A percentile compares a stretch with the other conserved stretches of the same genome.
Evolutionary conservation across 176 grass and related monocot species (phyloP).

Genomic region (Musa beccarii): DNA sequence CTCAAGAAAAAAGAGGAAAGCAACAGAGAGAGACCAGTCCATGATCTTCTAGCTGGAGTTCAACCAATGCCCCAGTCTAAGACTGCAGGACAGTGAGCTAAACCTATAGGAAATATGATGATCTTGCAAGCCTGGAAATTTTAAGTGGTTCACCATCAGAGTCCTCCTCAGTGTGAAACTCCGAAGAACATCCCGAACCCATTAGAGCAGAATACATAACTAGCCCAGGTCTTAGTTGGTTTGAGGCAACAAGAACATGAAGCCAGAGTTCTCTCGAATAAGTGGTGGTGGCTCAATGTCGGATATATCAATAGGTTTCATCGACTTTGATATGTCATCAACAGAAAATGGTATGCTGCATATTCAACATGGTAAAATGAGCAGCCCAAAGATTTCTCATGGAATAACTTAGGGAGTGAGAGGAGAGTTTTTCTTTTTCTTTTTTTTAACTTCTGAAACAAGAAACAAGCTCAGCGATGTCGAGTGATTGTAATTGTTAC

Average conservation of each 20-base stretch:
- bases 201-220: background rate
- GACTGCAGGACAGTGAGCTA: too few species aligned
- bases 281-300: constrained; percentile 82
- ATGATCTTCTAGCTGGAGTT: too few species aligned
- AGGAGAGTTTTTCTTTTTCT: background rate
- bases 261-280: constrained; percentile 81
- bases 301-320: constrained; percentile 82
- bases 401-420: background rate
- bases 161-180: background rate
- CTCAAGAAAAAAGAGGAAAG: too few species aligned
- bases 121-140: too few species aligned
- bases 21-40: too few species aligned
- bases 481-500: background rate
- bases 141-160: too few species aligned
- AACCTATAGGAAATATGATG: too few species aligned
- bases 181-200: background rate
- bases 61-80: too few species aligned
- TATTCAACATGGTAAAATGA: background rate
- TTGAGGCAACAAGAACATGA: constrained; percentile 71
- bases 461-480: background rate
- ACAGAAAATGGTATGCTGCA: constrained; percentile 72
- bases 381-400: background rate
- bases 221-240: constrained; percentile 28
- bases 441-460: background rate
- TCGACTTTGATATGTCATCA: constrained; percentile 93